A percentile compares a stretch with the other conserved stretches of the same genome.
Evolutionary conservation across 129 eudicot genomes (phyloP).

Genomic region (Calendula officinalis): DNA sequence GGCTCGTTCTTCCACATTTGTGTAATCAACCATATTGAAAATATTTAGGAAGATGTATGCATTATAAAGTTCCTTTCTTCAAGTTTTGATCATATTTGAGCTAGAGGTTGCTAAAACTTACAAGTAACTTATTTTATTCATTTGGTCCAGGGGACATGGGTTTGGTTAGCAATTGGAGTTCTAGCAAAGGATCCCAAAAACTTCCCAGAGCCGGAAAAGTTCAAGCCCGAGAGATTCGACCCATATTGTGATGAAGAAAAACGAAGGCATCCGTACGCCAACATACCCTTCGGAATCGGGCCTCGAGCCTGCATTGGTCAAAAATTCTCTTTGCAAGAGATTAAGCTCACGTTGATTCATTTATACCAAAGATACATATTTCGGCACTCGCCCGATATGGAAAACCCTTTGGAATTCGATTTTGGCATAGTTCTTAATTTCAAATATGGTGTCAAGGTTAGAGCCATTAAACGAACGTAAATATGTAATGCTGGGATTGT

Average conservation of each 20-base stretch:
- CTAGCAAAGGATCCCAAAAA: conserved; percentile 87
- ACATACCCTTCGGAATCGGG: conserved; percentile 92
- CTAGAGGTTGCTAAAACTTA: too few species aligned
- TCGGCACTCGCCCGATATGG: conserved; percentile 78
- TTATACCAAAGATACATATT: conserved; percentile 67
- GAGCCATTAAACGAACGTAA: conserved; percentile 54
- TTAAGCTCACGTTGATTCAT: conserved; percentile 75
- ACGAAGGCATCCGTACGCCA: conserved; percentile 82
- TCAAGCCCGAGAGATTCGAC: conserved; percentile 85
- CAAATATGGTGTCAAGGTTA: conserved; percentile 83
- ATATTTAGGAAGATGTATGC: too few species aligned
- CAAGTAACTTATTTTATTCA: too few species aligned
- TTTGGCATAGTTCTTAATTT: conserved; percentile 78
- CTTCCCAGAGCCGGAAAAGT: conserved; percentile 82
- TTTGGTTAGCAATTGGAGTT: conserved; percentile 90
- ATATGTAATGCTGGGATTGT: neutral
- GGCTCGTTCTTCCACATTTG: too few species aligned
- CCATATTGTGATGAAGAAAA: conserved; percentile 76
- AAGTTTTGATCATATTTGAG: too few species aligned
- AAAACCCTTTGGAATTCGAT: conserved; percentile 70
- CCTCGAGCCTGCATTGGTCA: conserved; percentile 94
- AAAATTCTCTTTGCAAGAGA: conserved; percentile 79
- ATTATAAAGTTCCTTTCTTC: too few species aligned
- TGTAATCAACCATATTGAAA: too few species aligned
- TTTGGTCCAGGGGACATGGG: conserved; percentile 78